Base-by-base conservation (phyloP, 208 protist species). In the Vickermania ingenoplastis region DNA sequence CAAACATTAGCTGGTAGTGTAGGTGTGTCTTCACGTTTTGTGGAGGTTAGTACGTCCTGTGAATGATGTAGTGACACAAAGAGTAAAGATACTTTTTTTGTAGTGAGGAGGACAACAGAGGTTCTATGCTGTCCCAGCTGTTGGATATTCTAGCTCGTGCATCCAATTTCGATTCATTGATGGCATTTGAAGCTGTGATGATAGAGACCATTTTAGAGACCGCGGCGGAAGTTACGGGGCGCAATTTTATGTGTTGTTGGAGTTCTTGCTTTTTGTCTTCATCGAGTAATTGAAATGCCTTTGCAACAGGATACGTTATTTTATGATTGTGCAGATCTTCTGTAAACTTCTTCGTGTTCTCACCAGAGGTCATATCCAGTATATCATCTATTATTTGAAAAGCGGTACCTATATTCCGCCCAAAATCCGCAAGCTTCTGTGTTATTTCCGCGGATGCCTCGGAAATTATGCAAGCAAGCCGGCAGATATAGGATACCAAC, bases 371-470 rank as follows among this genome's bases (percentile, higher is more conserved):
- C 21, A 83, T 31, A 54, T 81, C 77, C 4, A 79, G 50, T 14
- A 69, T 79, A 60, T 91, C 83, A 60, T 87, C 73, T 36, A 86
- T 62, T 41, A 90, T 80, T 60, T 90, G 83, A 57, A 83, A 90
- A 2, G 83, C 79, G 21, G 82, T 45, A 0, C 83, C 83, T 22
- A 90, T 28, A 22, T 26, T 48, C 11, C 63, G 36, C 3, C 79
- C 77, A 60, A 86, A 86, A 21, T 59, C 51, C 57, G 74, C 68
- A 41, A 87, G 53, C 1, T 70, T 69, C 17, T 50, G 30, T 5
- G 59, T 69, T 36, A 76, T 31, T 11, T 31, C 59, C 0, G 55
- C 41, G 31, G 64, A 66, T 2, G 67, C 61, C n/a, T 78, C 70
- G 50, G 63, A 74, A 24, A 90, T 51, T 14, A 84, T 67, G 29